A percentile compares a stretch with the other conserved stretches of the same genome.
Conservation (phyloP, 768 basidiomycete species). For the Lactarius vividus region DNA sequence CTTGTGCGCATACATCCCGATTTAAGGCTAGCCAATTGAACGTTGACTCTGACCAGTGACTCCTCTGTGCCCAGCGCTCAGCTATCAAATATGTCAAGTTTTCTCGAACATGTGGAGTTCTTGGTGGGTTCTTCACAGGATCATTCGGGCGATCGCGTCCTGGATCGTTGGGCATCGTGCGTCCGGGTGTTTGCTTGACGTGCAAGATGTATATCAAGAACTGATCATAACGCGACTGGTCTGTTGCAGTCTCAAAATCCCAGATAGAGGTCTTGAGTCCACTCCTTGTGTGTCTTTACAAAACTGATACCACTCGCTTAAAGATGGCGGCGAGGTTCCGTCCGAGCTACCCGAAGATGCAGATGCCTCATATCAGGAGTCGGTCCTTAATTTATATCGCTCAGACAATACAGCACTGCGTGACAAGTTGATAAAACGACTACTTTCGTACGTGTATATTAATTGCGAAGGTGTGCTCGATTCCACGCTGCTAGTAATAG, state of each 20-base stretch:
- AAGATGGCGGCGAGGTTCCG: conserved; percentile 13
- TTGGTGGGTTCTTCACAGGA: conserved; percentile 20
- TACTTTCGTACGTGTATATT: conserved; percentile 26
- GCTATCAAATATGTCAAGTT: conserved; percentile 17
- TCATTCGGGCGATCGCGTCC: conserved; percentile 15
- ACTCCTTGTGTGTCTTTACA: not conserved
- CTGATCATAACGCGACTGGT: conserved; percentile 8
- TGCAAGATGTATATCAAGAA: not conserved
- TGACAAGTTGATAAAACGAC: conserved; percentile 18
- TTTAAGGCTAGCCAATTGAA: not conserved
- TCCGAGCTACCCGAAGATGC: conserved; percentile 20
- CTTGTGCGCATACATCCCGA: not conserved
- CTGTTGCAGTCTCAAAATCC: conserved; percentile 12
- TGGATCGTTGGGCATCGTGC: conserved; percentile 26
- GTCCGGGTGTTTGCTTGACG: conserved; percentile 11
- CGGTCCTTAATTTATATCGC: conserved; percentile 27
- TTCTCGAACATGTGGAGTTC: conserved; percentile 23
- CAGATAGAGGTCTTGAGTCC: conserved; percentile 13
- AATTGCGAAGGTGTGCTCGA: conserved; percentile 7
- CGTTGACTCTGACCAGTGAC: not conserved
- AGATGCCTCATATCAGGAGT: conserved; percentile 15
- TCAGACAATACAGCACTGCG: not conserved
- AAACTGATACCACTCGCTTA: conserved; percentile 10
- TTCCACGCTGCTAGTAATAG: conserved; percentile 25
- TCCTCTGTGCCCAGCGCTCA: not conserved